These are phyloP conservation scores for Penicillium longicatenatum DNA, from an alignment of 495 filamentous ascomycete genomes.

Conservation along the genomic window DNA sequence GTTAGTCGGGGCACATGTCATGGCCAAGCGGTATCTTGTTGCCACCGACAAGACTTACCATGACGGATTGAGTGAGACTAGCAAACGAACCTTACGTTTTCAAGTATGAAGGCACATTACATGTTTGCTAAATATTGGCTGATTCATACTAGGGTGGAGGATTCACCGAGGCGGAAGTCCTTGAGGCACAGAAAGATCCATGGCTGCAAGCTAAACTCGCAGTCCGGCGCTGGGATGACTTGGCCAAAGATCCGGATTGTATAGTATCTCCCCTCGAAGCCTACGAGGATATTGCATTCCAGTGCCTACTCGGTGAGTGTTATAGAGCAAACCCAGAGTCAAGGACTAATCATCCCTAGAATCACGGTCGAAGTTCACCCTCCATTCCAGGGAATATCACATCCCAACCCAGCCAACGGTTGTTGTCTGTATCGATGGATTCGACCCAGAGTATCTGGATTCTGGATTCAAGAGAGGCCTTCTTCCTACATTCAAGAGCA, in stretches of 20 bases:
- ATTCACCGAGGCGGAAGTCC: conserved; percentile 32
- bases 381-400: conserved; percentile 26
- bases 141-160: conserved; percentile 28
- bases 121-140: not conserved
- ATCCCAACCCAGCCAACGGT: conserved; percentile 30
- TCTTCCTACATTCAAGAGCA: conserved; percentile 28
- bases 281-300: conserved; percentile 24
- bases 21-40: conserved; percentile 45
- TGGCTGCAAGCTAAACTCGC: conserved; percentile 36
- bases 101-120: conserved; percentile 22
- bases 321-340: not conserved
- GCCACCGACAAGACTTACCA: conserved; percentile 41
- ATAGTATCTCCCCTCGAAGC: conserved; percentile 25
- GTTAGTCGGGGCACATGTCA: conserved; percentile 44
- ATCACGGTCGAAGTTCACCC: conserved; percentile 18
- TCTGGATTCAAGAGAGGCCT: conserved; percentile 28
- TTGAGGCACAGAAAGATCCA: conserved; percentile 30
- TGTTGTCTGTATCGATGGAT: conserved; percentile 40
- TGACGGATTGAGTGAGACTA: conserved; percentile 39
- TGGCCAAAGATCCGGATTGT: conserved; percentile 34
- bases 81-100: conserved; percentile 37
- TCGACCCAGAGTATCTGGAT: conserved; percentile 37
- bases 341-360: conserved; percentile 5
- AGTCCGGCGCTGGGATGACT: conserved; percentile 43
- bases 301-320: conserved; percentile 25